A percentile compares a stretch with the other conserved stretches of the same genome.
Conservation (phyloP, 371 early-diverging fungal species). For the Capillidium heterosporum region DNA sequence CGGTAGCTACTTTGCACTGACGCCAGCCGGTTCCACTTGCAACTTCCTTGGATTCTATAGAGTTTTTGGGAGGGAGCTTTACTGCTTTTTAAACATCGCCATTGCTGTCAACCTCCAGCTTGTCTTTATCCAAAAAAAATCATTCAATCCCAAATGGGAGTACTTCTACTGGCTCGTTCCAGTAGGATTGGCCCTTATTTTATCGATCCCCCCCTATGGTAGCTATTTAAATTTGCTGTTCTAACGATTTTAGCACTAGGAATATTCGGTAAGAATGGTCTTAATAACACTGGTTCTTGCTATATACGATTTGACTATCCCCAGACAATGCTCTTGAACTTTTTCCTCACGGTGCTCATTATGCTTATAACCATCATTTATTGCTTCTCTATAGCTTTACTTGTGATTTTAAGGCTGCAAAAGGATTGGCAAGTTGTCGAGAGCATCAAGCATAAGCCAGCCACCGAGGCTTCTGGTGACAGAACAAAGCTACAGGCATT, state of each 20-base stretch:
- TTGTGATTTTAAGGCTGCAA: not conserved
- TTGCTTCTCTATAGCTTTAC: not conserved
- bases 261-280: not conserved
- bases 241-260: not conserved
- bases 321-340: not conserved
- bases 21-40: not conserved
- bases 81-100: constrained; percentile 1
- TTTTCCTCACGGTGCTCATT: not conserved
- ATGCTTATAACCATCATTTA: not conserved
- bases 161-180: not conserved
- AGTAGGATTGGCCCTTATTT: not conserved
- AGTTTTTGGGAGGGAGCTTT: not conserved
- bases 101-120: constrained; percentile 3
- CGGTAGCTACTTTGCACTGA: no score
- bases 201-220: not conserved
- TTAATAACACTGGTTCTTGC: not conserved
- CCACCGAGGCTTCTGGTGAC: not conserved
- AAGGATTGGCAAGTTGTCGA: not conserved
- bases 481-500: not conserved
- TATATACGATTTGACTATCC: not conserved
- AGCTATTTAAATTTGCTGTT: not conserved
- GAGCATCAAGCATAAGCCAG: no score
- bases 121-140: not conserved
- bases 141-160: not conserved
- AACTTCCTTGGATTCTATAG: not conserved